phyloP scores from a whole-genome alignment of 225 moss, liverwort and hornwort species.

The Physcomitrium patens region DNA sequence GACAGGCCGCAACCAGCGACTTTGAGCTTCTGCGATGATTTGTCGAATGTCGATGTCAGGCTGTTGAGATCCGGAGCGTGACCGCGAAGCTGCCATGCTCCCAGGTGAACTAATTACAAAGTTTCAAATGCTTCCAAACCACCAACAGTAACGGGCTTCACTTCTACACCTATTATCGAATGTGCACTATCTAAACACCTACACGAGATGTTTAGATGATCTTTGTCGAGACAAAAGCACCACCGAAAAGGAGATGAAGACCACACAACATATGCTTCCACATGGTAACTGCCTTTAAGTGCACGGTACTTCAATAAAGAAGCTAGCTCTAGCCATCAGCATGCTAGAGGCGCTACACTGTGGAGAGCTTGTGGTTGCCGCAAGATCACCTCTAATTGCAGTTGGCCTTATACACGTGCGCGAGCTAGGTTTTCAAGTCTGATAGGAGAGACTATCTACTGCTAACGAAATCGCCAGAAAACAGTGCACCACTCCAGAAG shows the following conservation, averaged over 20 bases:
- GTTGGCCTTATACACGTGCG: neutral
- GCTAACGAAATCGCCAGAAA: too few relatives aligned
- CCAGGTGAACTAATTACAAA: slow-evolving; percentile 25
- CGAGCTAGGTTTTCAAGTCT: too few relatives aligned
- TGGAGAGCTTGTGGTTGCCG: neutral
- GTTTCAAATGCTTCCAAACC: slow-evolving; percentile 1
- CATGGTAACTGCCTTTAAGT: slow-evolving; percentile 5
- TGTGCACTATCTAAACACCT: neutral
- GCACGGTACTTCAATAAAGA: slow-evolving; percentile 18
- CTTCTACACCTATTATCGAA: neutral
- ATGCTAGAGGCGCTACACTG: neutral
- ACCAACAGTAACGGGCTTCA: neutral
- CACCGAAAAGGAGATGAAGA: neutral
- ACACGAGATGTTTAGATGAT: neutral
- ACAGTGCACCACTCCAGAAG: too few relatives aligned
- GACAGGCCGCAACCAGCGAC: slow-evolving; percentile 75
- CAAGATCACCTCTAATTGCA: neutral
- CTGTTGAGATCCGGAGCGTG: slow-evolving; percentile 40
- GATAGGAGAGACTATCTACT: too few relatives aligned
- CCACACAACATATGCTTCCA: slow-evolving; percentile 12
- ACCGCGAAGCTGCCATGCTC: slow-evolving; percentile 41
- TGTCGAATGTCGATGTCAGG: slow-evolving; percentile 77
- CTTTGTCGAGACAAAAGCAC: neutral
- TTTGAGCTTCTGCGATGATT: slow-evolving; percentile 84
- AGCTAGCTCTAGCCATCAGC: slow-evolving; percentile 22